phyloP scores from a whole-genome alignment of 306 rosid species.

The Cucumis hystrix region DNA sequence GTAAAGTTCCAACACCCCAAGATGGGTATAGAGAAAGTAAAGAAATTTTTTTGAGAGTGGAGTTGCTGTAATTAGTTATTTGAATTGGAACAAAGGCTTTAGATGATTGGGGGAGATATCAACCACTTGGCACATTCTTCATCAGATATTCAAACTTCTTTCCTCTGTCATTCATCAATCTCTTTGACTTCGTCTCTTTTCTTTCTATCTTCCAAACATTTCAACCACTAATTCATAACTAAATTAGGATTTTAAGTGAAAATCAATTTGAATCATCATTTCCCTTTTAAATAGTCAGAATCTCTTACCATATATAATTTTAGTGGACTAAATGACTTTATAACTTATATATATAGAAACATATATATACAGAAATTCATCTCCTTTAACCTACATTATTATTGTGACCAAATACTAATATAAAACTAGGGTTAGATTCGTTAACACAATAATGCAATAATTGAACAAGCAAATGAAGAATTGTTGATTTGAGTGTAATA shows the following conservation, averaged over 20 bases:
- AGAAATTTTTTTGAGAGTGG: background rate
- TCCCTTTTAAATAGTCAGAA: too few species aligned
- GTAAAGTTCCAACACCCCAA: background rate
- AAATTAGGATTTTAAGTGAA: background rate
- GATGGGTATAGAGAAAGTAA: slow-evolving; percentile 1
- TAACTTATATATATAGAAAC: too few species aligned
- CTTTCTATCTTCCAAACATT: background rate
- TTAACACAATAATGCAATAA: too few species aligned
- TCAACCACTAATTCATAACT: background rate
- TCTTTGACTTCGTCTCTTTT: background rate
- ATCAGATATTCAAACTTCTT: background rate
- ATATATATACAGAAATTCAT: too few species aligned
- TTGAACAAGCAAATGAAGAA: too few species aligned
- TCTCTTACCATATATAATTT: too few species aligned
- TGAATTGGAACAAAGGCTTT: background rate
- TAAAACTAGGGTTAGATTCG: too few species aligned
- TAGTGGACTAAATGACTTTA: too few species aligned
- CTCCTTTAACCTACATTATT: too few species aligned
- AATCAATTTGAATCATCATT: background rate
- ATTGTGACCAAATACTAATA: too few species aligned
- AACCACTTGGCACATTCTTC: background rate
- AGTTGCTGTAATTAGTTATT: background rate
- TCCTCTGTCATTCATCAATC: background rate
- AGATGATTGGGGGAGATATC: background rate
- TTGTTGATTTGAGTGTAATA: too few species aligned